Base-by-base conservation (phyloP, 495 filamentous ascomycete genomes). In the Eremomyces bilateralis region DNA sequence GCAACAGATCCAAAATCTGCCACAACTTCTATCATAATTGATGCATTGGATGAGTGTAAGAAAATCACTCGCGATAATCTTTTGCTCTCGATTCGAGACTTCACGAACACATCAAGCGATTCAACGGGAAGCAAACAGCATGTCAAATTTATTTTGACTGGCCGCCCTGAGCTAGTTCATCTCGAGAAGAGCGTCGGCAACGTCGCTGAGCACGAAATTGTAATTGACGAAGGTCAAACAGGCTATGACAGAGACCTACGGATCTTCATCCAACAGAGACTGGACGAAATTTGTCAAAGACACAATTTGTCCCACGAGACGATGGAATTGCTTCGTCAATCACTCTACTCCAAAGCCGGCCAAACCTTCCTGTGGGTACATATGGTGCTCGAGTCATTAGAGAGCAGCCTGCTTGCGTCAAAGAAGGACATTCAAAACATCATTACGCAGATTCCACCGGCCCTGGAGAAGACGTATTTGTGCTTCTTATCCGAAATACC, bases 11-110 rank as follows among this genome's bases (percentile, higher is more conserved):
- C 21, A 12, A 42, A 21, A 21, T 20, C 17, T 13, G 39, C 31
- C 13, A 4, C 39, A 3, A 13, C 42, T n/a, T 35, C 22, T 12
- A 19, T 45, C 16, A 42, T 45, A n/a, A 30, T 45, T n/a, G 42
- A 45, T 24, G 42, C 34, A 13, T 41, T 45, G 15, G 42, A 45
- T 41, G 42, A 45, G 33, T 45, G 42, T 22, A 39, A 45, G 31
- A 35, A 25, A n/a, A n/a, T n/a, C n/a, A n/a, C n/a, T n/a, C n/a
- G n/a, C n/a, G n/a, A n/a, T n/a, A n/a, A n/a, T n/a, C n/a, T n/a
- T n/a, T n/a, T n/a, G n/a, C n/a, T n/a, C n/a, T 13, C 8, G 16
- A 44, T 30, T 2, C 36, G 37, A 4, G 24, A 28, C 24, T 28
- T 28, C 10, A 10, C 24, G 24, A n/a, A 28, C 24, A n/a, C 24